These are phyloP conservation scores for Evernia prunastri DNA, from an alignment of 495 filamentous ascomycete species.

Conservation along the genomic window DNA sequence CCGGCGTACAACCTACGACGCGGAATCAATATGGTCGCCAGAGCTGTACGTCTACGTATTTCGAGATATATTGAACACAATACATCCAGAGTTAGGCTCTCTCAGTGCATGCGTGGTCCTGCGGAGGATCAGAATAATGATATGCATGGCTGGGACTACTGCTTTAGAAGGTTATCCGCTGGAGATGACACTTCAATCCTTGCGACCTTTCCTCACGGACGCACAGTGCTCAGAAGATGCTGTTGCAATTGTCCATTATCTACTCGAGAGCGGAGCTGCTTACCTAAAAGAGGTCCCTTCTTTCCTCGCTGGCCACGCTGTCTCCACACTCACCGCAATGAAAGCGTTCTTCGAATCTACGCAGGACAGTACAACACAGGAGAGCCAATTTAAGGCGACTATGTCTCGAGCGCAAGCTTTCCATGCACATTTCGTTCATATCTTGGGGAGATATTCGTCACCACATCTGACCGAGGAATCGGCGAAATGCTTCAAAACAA, in stretches of 20 bases:
- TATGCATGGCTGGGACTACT: conserved; percentile 66
- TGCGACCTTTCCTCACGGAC: conserved; percentile 73
- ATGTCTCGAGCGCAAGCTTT: conserved; percentile 61
- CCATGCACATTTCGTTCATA: conserved; percentile 62
- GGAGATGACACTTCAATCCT: conserved; percentile 82
- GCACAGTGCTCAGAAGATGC: conserved; percentile 87
- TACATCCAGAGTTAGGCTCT: conserved; percentile 82
- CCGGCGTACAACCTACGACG: conserved; percentile 57
- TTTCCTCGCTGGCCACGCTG: conserved; percentile 70
- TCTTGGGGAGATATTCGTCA: conserved; percentile 51
- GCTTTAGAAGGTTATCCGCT: conserved; percentile 73
- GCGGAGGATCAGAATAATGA: conserved; percentile 73
- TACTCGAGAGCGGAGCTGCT: conserved; percentile 59
- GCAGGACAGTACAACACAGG: conserved; percentile 65
- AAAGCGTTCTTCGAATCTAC: conserved; percentile 61
- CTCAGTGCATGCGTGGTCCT: conserved; percentile 80
- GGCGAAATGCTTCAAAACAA: conserved; percentile 51
- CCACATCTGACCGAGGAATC: conserved; percentile 41
- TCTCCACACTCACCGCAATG: conserved; percentile 69
- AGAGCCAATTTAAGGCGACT: conserved; percentile 64
- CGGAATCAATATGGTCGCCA: conserved; percentile 66
- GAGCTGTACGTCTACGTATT: conserved; percentile 66
- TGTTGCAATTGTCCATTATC: conserved; percentile 78
- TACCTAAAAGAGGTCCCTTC: conserved; percentile 60
- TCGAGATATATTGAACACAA: conserved; percentile 68